phyloP scores from a whole-genome alignment of 164 flowering plant genomes.

The Sedum album region DNA sequence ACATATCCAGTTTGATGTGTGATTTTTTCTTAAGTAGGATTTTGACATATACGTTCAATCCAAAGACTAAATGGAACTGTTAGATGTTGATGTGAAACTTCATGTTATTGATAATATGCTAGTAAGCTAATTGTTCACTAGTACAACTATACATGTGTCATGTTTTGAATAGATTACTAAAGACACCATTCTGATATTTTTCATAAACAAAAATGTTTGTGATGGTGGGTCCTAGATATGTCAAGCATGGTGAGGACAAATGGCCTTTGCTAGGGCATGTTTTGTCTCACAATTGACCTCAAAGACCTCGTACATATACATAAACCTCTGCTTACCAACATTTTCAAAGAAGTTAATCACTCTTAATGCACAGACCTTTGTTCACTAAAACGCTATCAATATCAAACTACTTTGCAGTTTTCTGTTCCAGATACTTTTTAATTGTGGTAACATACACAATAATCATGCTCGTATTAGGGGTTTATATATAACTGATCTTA shows the following conservation, averaged over 20 bases:
- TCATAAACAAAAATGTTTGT: not conserved
- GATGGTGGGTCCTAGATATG: not conserved
- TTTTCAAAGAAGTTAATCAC: not conserved
- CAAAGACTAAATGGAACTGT: too few relatives aligned
- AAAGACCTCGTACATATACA: not conserved
- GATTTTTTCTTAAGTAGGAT: too few relatives aligned
- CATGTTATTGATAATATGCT: too few relatives aligned
- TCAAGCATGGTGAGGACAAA: slow-evolving; percentile 3
- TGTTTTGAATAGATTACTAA: too few relatives aligned
- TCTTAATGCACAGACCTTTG: not conserved
- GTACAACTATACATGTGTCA: too few relatives aligned
- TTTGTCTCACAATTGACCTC: not conserved
- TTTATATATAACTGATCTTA: not conserved
- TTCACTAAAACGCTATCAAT: not conserved
- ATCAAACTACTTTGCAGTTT: not conserved
- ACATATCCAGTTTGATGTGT: not conserved
- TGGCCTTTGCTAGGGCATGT: slow-evolving; percentile 6
- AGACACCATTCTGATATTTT: too few relatives aligned
- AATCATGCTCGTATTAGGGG: slow-evolving; percentile 5
- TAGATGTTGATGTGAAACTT: too few relatives aligned
- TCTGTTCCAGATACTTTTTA: not conserved
- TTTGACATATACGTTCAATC: too few relatives aligned
- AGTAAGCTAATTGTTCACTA: too few relatives aligned
- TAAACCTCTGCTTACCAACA: not conserved
- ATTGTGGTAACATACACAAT: slow-evolving; percentile 1